Evolutionary conservation across 371 early-diverging fungal species (phyloP).

Genomic region (Rhizopus delemar): DNA sequence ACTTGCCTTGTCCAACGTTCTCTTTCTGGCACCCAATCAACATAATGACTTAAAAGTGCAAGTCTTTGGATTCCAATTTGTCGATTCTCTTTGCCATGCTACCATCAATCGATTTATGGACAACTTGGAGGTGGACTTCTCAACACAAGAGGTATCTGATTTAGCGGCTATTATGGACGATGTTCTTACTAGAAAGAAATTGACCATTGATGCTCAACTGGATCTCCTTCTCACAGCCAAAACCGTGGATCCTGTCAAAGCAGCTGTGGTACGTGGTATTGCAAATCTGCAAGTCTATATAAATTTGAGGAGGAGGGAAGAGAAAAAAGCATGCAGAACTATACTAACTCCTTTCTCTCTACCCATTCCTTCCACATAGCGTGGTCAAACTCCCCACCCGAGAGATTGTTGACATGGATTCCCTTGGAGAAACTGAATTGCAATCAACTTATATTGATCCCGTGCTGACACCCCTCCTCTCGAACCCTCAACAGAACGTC

Average conservation of each 20-base stretch:
- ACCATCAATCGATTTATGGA: slow-evolving; percentile 11
- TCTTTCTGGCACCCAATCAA: slow-evolving; percentile 12
- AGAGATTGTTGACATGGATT: slow-evolving; percentile 17
- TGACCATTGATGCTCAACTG: slow-evolving; percentile 9
- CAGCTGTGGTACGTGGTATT: slow-evolving; percentile 16
- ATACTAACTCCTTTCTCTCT: neutral
- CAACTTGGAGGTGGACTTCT: slow-evolving; percentile 9
- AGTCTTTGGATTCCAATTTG: slow-evolving; percentile 6
- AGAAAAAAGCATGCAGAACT: slow-evolving; percentile 5
- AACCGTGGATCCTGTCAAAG: slow-evolving; percentile 11
- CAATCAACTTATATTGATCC: slow-evolving; percentile 19
- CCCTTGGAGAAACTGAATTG: slow-evolving; percentile 19
- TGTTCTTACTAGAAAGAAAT: slow-evolving; percentile 6
- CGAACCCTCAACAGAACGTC: slow-evolving; percentile 3
- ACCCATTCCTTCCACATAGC: slow-evolving; percentile 11
- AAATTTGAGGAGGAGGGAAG: neutral
- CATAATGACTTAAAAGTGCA: slow-evolving; percentile 11
- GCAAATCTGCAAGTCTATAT: slow-evolving; percentile 11
- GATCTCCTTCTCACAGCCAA: slow-evolving; percentile 10
- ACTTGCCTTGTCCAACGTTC: slow-evolving; percentile 8
- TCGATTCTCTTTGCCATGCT: slow-evolving; percentile 11
- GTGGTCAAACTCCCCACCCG: slow-evolving; percentile 12
- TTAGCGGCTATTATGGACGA: slow-evolving; percentile 8
- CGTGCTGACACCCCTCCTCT: slow-evolving; percentile 8
- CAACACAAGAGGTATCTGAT: slow-evolving; percentile 9